Percentiles rank a stretch among this genome's conserved stretches.
phyloP scores from a whole-genome alignment of 2,329 filamentous ascomycete genomes.

The Exophiala aquamarina region DNA sequence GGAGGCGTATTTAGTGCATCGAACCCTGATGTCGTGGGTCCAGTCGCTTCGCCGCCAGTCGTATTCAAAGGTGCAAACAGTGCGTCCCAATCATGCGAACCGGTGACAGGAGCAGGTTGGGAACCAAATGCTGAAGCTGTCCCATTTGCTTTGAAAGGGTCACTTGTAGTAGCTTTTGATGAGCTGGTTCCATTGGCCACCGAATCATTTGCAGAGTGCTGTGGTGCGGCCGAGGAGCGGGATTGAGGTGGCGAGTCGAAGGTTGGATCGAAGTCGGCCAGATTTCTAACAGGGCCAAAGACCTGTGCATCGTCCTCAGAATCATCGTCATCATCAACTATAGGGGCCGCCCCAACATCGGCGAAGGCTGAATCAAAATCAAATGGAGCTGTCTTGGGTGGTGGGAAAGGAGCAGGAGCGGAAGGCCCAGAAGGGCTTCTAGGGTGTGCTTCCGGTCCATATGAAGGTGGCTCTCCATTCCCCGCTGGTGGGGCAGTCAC shows the following conservation, averaged over 20 bases:
- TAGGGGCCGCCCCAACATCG: constrained; percentile 44
- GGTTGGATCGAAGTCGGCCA: constrained; percentile 46
- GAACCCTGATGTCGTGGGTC: not conserved
- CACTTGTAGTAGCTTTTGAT: constrained; percentile 36
- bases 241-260: constrained; percentile 43
- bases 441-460: constrained; percentile 28
- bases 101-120: constrained; percentile 36
- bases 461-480: constrained; percentile 19
- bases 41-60: constrained; percentile 45
- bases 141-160: constrained; percentile 46
- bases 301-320: constrained; percentile 61
- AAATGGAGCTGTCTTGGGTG: constrained; percentile 36
- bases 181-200: constrained; percentile 21
- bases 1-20: not conserved
- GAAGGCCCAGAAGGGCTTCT: constrained; percentile 28
- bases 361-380: constrained; percentile 51
- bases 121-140: constrained; percentile 36
- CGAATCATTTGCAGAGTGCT: constrained; percentile 26
- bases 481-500: constrained; percentile 15
- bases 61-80: constrained; percentile 65
- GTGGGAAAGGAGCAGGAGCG: constrained; percentile 27
- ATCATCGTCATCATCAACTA: constrained; percentile 42
- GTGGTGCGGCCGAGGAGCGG: constrained; percentile 35
- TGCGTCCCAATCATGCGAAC: constrained; percentile 84
- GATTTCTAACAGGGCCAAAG: constrained; percentile 32